Evolutionary conservation across 495 filamentous ascomycete species (phyloP).

Genomic region (Aspergillus taichungensis): DNA sequence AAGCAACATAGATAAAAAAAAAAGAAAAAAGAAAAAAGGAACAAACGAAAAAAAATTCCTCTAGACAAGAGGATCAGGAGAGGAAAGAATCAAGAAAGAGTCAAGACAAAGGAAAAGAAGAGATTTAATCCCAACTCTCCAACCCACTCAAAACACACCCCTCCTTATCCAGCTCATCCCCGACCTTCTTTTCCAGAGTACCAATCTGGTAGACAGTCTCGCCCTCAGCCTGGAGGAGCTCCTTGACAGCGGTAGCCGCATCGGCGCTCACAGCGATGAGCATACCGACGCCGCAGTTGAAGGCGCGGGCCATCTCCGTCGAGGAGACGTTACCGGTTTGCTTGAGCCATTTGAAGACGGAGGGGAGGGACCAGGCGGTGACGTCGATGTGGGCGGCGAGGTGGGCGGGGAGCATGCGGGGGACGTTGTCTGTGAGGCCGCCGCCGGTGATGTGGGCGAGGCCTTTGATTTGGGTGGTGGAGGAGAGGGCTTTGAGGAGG

Average conservation of each 20-base stretch:
- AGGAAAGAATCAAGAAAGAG: too few relatives aligned
- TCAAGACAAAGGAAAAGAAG: conserved; percentile 5
- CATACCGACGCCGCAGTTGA: conserved; percentile 93
- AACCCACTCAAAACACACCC: conserved; percentile 63
- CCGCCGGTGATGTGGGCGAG: conserved; percentile 96
- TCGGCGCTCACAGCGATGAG: conserved; percentile 63
- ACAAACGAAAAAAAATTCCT: conserved; percentile 12
- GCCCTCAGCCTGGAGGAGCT: conserved; percentile 49
- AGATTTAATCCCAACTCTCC: conserved; percentile 51
- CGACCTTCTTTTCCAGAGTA: conserved; percentile 43
- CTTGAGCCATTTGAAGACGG: conserved; percentile 80
- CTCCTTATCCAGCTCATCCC: conserved; percentile 42
- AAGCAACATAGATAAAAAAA: not conserved
- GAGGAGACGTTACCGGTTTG: conserved; percentile 61
- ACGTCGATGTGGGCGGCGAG: conserved; percentile 74
- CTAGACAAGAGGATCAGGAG: too few relatives aligned
- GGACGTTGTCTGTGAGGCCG: conserved; percentile 84
- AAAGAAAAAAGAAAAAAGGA: conserved; percentile 1
- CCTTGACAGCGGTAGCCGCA: conserved; percentile 42
- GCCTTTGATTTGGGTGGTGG: conserved; percentile 77
- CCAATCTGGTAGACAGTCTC: conserved; percentile 77
- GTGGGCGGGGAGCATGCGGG: conserved; percentile 73
- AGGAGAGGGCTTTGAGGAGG: conserved; percentile 53
- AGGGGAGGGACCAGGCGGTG: conserved; percentile 56
- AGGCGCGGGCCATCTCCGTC: conserved; percentile 77